A percentile compares a stretch with the other conserved stretches of the same genome.
Evolutionary conservation across 805 yeast genomes (phyloP).

Genomic region (Candida andamanensis): DNA sequence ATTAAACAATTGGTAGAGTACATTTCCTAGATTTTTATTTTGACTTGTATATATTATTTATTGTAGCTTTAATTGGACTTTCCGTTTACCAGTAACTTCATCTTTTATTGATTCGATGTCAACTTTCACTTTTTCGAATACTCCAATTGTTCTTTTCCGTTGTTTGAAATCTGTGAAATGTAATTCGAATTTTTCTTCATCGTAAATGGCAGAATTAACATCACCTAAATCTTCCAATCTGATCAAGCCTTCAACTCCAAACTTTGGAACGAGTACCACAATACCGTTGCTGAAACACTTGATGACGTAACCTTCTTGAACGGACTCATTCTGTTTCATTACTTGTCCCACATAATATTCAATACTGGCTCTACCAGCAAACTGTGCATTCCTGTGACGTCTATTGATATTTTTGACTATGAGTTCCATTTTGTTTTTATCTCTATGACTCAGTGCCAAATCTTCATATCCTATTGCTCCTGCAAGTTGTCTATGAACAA

Average conservation of each 20-base stretch:
- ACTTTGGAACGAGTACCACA: slow-evolving; percentile 90
- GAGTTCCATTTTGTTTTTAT: slow-evolving; percentile 82
- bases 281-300: slow-evolving; percentile 92
- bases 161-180: slow-evolving; percentile 49
- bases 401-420: slow-evolving; percentile 85
- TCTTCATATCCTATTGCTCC: slow-evolving; percentile 96
- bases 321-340: slow-evolving; percentile 75
- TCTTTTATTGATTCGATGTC: slow-evolving; percentile 78
- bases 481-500: slow-evolving; percentile 95
- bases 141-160: slow-evolving; percentile 46
- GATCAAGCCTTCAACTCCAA: slow-evolving; percentile 92
- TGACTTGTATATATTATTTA: slow-evolving; percentile 22
- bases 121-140: slow-evolving; percentile 84
- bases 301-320: slow-evolving; percentile 86
- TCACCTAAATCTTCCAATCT: slow-evolving; percentile 73
- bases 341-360: slow-evolving; percentile 98
- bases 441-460: slow-evolving; percentile 75
- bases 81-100: slow-evolving; percentile 86
- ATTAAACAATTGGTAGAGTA: slow-evolving; percentile 64
- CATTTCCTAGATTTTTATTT: slow-evolving; percentile 2
- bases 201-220: slow-evolving; percentile 55
- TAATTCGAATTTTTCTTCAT: slow-evolving; percentile 74
- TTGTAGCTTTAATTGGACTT: slow-evolving; percentile 63
- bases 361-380: slow-evolving; percentile 97
- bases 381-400: slow-evolving; percentile 96